phyloP scores from a whole-genome alignment of 805 yeast species.

The Zygosaccharomyces pseudorouxii region DNA sequence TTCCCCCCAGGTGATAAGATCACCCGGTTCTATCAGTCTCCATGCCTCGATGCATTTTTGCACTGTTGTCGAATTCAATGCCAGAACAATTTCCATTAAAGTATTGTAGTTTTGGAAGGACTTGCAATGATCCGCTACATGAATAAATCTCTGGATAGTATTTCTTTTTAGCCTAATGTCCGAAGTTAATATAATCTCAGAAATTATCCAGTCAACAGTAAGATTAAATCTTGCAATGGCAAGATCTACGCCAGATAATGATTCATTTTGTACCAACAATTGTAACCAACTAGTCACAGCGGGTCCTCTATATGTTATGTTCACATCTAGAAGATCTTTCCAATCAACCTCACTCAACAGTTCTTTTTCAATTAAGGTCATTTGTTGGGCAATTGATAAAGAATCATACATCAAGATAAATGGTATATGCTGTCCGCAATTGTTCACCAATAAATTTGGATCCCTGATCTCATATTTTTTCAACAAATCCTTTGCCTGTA shows the following conservation, averaged over 20 bases:
- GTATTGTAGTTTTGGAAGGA: slow-evolving; percentile 78
- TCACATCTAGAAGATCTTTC: slow-evolving; percentile 76
- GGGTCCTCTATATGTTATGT: slow-evolving; percentile 62
- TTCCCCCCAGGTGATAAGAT: slow-evolving; percentile 58
- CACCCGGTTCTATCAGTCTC: slow-evolving; percentile 68
- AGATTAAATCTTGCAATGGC: slow-evolving; percentile 83
- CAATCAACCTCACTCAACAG: slow-evolving; percentile 82
- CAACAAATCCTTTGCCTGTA: slow-evolving; percentile 25
- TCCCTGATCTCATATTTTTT: slow-evolving; percentile 27
- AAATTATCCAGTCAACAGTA: slow-evolving; percentile 86
- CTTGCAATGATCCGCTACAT: slow-evolving; percentile 72
- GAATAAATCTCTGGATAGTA: slow-evolving; percentile 81
- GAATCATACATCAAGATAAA: slow-evolving; percentile 74
- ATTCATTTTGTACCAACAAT: slow-evolving; percentile 54
- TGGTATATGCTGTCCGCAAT: slow-evolving; percentile 62
- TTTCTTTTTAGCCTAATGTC: slow-evolving; percentile 54
- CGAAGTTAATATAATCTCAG: slow-evolving; percentile 74
- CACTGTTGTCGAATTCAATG: slow-evolving; percentile 63
- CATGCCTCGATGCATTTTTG: slow-evolving; percentile 64
- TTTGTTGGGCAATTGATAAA: slow-evolving; percentile 63
- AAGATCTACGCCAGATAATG: slow-evolving; percentile 69
- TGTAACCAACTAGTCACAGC: slow-evolving; percentile 83
- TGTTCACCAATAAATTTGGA: slow-evolving; percentile 22
- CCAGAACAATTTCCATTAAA: slow-evolving; percentile 79
- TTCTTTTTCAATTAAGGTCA: slow-evolving; percentile 84